Evolutionary conservation across 2,329 filamentous ascomycete genomes (phyloP).

Genomic region (Paracoccidioides brasiliensis): DNA sequence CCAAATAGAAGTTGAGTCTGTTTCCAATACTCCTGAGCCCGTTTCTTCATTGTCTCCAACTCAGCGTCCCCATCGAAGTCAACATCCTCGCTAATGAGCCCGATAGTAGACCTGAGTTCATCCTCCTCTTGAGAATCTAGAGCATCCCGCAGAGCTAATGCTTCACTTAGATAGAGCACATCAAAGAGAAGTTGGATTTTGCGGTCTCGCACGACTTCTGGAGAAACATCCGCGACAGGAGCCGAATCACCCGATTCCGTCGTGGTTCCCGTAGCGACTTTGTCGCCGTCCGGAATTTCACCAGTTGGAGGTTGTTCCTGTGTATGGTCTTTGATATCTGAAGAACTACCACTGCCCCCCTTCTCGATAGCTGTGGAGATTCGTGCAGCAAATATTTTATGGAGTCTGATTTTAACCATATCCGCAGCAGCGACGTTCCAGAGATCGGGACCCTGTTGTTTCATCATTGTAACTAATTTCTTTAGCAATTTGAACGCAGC

Average conservation of each 20-base stretch:
- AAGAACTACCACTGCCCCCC: neutral
- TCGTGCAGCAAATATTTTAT: slow-evolving; percentile 32
- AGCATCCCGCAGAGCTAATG: slow-evolving; percentile 11
- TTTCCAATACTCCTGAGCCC: slow-evolving; percentile 67
- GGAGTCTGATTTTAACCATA: slow-evolving; percentile 48
- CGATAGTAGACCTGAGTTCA: slow-evolving; percentile 36
- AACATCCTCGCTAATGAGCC: slow-evolving; percentile 33
- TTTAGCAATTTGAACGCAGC: slow-evolving; percentile 59
- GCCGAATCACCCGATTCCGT: neutral
- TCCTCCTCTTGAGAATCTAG: slow-evolving; percentile 13
- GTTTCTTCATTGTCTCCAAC: slow-evolving; percentile 44
- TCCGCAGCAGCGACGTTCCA: slow-evolving; percentile 61
- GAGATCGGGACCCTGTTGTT: slow-evolving; percentile 56
- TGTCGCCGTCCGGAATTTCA: neutral
- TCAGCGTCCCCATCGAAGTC: slow-evolving; percentile 36
- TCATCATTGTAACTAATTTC: slow-evolving; percentile 54
- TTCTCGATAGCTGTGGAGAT: slow-evolving; percentile 15
- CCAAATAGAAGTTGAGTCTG: slow-evolving; percentile 71
- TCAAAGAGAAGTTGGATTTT: slow-evolving; percentile 30
- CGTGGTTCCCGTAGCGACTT: slow-evolving; percentile 1
- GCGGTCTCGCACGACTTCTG: slow-evolving; percentile 15
- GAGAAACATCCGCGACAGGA: neutral
- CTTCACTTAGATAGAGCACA: slow-evolving; percentile 20
- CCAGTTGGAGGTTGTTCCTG: neutral
- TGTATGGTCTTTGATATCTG: neutral